Conservation (phyloP, 331 rosid genomes). For the Malus hybrid region DNA sequence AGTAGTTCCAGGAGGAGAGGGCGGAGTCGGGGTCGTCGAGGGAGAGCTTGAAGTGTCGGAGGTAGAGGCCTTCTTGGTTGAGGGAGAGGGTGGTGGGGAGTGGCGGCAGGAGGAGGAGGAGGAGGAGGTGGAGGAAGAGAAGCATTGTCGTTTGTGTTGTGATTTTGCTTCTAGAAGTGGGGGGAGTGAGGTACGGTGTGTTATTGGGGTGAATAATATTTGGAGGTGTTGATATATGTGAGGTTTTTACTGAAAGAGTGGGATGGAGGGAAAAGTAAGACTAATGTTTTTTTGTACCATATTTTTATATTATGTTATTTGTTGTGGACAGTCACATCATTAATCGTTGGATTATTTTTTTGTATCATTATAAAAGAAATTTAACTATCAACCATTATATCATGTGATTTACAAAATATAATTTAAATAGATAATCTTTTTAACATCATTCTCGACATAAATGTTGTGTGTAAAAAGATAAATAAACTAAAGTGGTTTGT, state of each 20-base stretch:
- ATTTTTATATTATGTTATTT: too few species aligned
- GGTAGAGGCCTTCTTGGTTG: constrained; percentile 66
- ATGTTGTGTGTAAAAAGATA: too few species aligned
- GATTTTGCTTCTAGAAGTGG: neutral
- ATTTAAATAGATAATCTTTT: too few species aligned
- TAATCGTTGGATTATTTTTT: too few species aligned
- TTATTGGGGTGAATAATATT: constrained; percentile 19
- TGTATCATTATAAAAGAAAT: too few species aligned
- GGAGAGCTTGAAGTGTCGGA: constrained; percentile 44
- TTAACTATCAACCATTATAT: too few species aligned
- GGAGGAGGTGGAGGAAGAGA: constrained; percentile 10
- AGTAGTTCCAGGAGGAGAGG: constrained; percentile 58
- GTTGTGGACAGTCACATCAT: too few species aligned
- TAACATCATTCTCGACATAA: too few species aligned
- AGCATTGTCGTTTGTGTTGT: constrained; percentile 17
- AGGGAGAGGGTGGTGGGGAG: constrained; percentile 15
- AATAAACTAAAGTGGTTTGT: neutral
- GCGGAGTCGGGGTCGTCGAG: constrained; percentile 51
- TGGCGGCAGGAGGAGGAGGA: neutral
- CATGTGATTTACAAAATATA: too few species aligned
- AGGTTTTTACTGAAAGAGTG: neutral
- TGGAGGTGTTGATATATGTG: neutral
- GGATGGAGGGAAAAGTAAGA: neutral
- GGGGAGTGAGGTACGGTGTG: neutral
- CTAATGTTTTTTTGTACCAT: neutral